Base-by-base conservation (phyloP, 2,329 filamentous ascomycete genomes). In the Verticillium albo-atrum region DNA sequence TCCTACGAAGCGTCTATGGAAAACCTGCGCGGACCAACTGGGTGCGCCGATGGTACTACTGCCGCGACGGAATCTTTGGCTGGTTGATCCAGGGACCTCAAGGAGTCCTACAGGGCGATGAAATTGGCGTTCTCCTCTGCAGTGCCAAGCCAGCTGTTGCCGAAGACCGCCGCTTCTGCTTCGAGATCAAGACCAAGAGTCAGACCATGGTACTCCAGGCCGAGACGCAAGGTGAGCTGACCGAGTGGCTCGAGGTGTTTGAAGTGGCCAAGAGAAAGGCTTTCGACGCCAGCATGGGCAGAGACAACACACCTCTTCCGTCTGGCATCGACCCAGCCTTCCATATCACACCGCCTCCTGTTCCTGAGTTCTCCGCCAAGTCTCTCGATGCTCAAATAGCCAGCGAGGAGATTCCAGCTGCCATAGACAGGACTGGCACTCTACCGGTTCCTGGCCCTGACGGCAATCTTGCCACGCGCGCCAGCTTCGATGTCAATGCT, bases 141-240 rank as follows among this genome's bases (percentile, higher is more conserved):
- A 96, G 91, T 68, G 90, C 95, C 55, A 91, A 94, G 68, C 92
- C 93, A 20, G 92, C 93, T 1, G 89, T 96, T 56, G 88, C 91
- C 65, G 95, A 99, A 74, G 95, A 99, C 69, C 87, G 95, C 42
- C 86, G 95, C 17, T 99, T 98, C 74, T 98, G 95, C 72, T 97
- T 99, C 68, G 95, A 99, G 74, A 90, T 99, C 68, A 99, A 98
- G 79, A 99, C 95, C 2, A 99, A 97, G 74, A 96, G 91, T 68
- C 90, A 90, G 63, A 95, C 89, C 55, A 87, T 97, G 63, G 79
- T 97, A 61, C 80, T 99, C 3, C 95, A 99, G 75, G 91, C 94
- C 4, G 95, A 99, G 72, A 97, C 92, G 0, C 95, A 99, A 71
- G 80, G 79, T 55, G 91, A 98, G 70, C 83, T 99, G n/a, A 92